These are phyloP conservation scores for Fistulina hepatica DNA, from an alignment of 1,284 basidiomycete genomes.

Conservation along the genomic window DNA sequence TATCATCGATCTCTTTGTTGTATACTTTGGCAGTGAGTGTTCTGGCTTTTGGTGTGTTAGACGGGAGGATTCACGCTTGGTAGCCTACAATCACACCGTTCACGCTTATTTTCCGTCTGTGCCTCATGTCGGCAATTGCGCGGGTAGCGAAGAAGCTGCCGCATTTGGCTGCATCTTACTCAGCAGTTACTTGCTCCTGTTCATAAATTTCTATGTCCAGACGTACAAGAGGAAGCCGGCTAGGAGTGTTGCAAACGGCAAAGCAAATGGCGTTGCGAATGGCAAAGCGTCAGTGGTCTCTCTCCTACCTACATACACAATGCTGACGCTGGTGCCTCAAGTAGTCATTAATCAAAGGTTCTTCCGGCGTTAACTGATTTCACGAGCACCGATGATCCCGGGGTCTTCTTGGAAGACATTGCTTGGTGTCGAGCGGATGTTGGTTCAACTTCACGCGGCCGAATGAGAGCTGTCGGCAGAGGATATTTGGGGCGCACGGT, in stretches of 20 bases:
- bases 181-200: slow-evolving; percentile 82
- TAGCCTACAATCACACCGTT: slow-evolving; percentile 80
- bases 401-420: no score
- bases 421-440: no score
- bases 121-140: slow-evolving; percentile 72
- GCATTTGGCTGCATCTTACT: slow-evolving; percentile 83
- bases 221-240: slow-evolving; percentile 63
- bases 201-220: slow-evolving; percentile 85
- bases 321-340: no score
- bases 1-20: slow-evolving; percentile 78
- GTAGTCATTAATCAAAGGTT: not conserved
- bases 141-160: slow-evolving; percentile 83
- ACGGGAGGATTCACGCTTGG: slow-evolving; percentile 5
- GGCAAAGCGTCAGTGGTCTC: slow-evolving; percentile 17
- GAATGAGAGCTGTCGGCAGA: no score
- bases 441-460: no score
- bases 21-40: slow-evolving; percentile 87
- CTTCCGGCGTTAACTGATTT: not conserved
- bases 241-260: slow-evolving; percentile 27
- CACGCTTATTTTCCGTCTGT: slow-evolving; percentile 44
- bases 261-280: slow-evolving; percentile 24
- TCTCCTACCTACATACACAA: not conserved
- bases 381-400: not conserved
- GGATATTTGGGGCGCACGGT: no score
- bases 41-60: slow-evolving; percentile 11